Base-by-base conservation (phyloP, 1,284 basidiomycete species). In the Austroboletus olivaceoglutinosus region DNA sequence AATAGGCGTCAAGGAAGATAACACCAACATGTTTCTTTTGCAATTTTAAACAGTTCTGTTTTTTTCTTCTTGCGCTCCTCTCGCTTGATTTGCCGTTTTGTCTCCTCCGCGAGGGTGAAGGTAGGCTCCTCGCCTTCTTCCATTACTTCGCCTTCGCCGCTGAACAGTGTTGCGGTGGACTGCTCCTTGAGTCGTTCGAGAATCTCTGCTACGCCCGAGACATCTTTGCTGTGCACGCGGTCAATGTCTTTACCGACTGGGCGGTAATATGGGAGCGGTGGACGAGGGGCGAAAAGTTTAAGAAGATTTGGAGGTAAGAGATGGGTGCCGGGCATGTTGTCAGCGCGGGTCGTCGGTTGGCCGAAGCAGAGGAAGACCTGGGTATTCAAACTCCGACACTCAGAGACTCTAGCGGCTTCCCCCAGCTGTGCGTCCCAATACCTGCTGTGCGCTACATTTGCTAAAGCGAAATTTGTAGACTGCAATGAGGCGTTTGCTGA, bases 281-380 rank as follows among this genome's bases (percentile, higher is more conserved):
- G 91, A 16, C 94, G 85, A 15, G 94, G 93, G 0, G 93, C 89
- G 68, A 98, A 98, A 58, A 98, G 86, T 70, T 93, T 92, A 68
- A 97, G 83, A 45, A 98, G 83, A 70, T 97, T 96, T 10, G 93
- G 92, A 7, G 94, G 94, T 39, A 98, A 81, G 36, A 95, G 78
- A 71, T 93, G 88, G 9, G 92, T 93, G 43, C 87, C 86, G 27
- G 86, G 87, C 86, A 89, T 89, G 38, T 57, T 61, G 62, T 55
- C 49, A 31, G 46, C 42, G 29, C 41, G 21, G 37, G 29, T n/a
- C 37, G 43, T 38, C 22, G 16, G 38, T 23, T 51, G 43, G n/a
- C 51, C 19, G 45, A 50, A 52, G 47, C 39, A 47, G 53, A 63
- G 43, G 21, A 27, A 15, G 37, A n/a, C 36, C 40, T 30, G 29